A percentile compares a stretch with the other conserved stretches of the same genome.
Evolutionary conservation across 192 early-diverging fungal species (phyloP).

Genomic region (Pilaira anomala): DNA sequence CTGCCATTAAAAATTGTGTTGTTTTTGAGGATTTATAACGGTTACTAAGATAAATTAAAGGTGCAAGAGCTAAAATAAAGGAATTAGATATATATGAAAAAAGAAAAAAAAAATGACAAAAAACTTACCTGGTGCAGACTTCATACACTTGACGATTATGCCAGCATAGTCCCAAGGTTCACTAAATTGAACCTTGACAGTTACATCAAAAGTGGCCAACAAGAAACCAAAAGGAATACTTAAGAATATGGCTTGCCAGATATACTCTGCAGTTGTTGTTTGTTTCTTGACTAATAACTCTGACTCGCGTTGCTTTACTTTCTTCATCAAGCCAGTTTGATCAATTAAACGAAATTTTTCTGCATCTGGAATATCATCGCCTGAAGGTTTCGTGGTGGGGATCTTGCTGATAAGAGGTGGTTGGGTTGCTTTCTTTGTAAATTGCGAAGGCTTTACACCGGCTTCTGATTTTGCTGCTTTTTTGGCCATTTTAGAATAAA

Average conservation of each 20-base stretch:
- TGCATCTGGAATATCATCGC: not conserved
- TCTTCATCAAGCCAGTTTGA: conserved; percentile 34
- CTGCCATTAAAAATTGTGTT: conserved; percentile 49
- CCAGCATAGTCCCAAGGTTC: conserved; percentile 31
- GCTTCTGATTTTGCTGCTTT: too few species aligned
- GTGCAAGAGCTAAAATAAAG: conserved; percentile 40
- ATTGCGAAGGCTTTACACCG: too few species aligned
- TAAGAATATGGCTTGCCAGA: conserved; percentile 35
- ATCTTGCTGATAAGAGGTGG: conserved; percentile 24
- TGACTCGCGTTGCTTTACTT: conserved; percentile 21
- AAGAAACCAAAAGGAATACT: conserved; percentile 35
- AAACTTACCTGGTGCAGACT: conserved; percentile 33
- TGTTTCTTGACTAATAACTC: conserved; percentile 6
- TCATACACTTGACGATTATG: conserved; percentile 6
- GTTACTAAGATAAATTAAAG: conserved; percentile 61
- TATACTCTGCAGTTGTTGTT: conserved; percentile 23
- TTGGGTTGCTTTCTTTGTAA: not conserved
- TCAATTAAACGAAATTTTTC: conserved; percentile 39
- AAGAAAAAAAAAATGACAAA: not conserved
- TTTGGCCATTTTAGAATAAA: too few species aligned
- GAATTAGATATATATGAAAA: too few species aligned
- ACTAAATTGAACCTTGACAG: conserved; percentile 34
- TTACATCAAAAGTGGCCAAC: conserved; percentile 37
- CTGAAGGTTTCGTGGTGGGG: not conserved
- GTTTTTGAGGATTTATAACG: conserved; percentile 45